Conservation (phyloP, 2,329 filamentous ascomycete genomes). For the Penicillium sp. region DNA sequence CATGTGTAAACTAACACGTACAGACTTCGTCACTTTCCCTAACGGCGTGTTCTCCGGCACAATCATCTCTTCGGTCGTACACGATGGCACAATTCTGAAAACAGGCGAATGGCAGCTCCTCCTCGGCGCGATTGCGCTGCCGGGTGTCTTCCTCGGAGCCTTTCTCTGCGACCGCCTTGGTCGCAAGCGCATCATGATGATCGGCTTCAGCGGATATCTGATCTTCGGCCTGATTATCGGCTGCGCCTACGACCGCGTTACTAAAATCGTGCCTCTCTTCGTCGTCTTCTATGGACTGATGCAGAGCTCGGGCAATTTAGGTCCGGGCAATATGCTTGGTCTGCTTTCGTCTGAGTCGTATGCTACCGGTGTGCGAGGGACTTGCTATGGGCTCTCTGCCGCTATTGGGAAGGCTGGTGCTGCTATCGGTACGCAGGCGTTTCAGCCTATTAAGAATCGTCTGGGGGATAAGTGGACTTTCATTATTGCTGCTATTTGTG, state of each 20-base stretch:
- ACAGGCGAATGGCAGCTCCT: slow-evolving; percentile 52
- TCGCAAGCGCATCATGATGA: slow-evolving; percentile 51
- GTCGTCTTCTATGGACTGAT: slow-evolving; percentile 54
- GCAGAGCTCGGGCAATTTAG: slow-evolving; percentile 50
- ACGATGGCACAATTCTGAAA: slow-evolving; percentile 39
- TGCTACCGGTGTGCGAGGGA: slow-evolving; percentile 52
- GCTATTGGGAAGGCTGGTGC: slow-evolving; percentile 53
- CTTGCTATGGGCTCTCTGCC: slow-evolving; percentile 52
- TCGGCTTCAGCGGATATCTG: slow-evolving; percentile 51
- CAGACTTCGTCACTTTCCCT: slow-evolving; percentile 46
- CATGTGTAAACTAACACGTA: neutral
- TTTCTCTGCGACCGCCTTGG: slow-evolving; percentile 49
- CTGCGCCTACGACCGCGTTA: slow-evolving; percentile 48
- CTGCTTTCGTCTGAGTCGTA: slow-evolving; percentile 52
- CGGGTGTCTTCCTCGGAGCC: slow-evolving; percentile 52
- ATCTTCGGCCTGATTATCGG: slow-evolving; percentile 55
- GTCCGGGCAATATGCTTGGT: slow-evolving; percentile 52
- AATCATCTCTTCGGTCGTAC: slow-evolving; percentile 43
- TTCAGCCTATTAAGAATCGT: slow-evolving; percentile 47
- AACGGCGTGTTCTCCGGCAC: slow-evolving; percentile 49
- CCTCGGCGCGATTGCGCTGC: slow-evolving; percentile 41
- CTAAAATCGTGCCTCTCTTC: slow-evolving; percentile 51
- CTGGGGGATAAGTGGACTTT: slow-evolving; percentile 53
- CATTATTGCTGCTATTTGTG: slow-evolving; percentile 53
- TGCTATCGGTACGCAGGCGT: slow-evolving; percentile 52